These are phyloP conservation scores for Sclerotiophoma versabilis DNA, from an alignment of 2,329 filamentous ascomycete species.

Conservation along the genomic window DNA sequence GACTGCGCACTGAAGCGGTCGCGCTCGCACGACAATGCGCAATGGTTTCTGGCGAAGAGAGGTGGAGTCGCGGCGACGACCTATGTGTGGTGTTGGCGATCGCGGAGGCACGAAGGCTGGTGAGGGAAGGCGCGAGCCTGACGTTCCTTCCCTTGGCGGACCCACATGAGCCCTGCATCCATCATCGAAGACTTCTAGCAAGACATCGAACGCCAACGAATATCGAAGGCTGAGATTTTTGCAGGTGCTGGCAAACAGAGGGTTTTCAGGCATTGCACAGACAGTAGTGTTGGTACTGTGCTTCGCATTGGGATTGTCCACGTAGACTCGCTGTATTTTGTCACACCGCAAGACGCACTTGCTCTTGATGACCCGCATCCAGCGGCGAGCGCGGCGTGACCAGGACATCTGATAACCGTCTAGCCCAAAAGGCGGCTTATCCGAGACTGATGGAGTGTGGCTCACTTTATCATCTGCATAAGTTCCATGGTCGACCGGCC, in stretches of 20 bases:
- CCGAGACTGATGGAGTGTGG: slow-evolving; percentile 19
- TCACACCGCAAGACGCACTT: slow-evolving; percentile 17
- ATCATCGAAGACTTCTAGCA: neutral
- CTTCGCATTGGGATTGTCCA: neutral
- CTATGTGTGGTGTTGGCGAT: slow-evolving; percentile 5
- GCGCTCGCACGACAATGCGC: slow-evolving; percentile 18
- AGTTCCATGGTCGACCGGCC: slow-evolving; percentile 10
- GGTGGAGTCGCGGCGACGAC: slow-evolving; percentile 11
- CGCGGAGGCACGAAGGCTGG: slow-evolving; percentile 7
- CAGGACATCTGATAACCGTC: slow-evolving; percentile 8
- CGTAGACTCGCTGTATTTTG: neutral
- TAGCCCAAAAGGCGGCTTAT: slow-evolving; percentile 17
- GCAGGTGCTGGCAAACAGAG: neutral
- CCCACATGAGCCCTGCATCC: slow-evolving; percentile 5
- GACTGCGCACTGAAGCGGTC: slow-evolving; percentile 19
- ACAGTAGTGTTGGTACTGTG: neutral
- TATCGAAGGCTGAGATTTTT: no score
- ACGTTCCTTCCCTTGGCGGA: slow-evolving; percentile 10
- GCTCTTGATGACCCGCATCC: slow-evolving; percentile 7
- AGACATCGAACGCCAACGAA: neutral
- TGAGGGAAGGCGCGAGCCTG: slow-evolving; percentile 14
- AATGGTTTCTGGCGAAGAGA: neutral
- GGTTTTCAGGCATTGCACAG: neutral
- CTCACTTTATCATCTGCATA: slow-evolving; percentile 15
- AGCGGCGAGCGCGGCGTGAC: slow-evolving; percentile 19